These are phyloP conservation scores for Fusarium denticulatum DNA, from an alignment of 2,329 filamentous ascomycete genomes.

Conservation along the genomic window DNA sequence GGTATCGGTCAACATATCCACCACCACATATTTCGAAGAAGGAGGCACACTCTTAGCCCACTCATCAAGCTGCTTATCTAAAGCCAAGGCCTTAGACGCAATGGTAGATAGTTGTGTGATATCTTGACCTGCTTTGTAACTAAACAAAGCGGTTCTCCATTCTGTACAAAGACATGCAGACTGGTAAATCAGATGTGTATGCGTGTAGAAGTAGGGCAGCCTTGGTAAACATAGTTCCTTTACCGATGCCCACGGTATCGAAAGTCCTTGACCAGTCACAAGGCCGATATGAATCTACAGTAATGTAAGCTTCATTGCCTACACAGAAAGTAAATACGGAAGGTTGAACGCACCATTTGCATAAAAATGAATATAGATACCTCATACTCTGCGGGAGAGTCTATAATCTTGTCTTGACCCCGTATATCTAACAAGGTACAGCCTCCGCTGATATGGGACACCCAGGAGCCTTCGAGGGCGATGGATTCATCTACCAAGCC, in stretches of 20 bases:
- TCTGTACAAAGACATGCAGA: background rate
- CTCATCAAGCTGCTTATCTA: background rate
- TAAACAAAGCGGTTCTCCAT: background rate
- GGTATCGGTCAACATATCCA: background rate
- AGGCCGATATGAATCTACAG: background rate
- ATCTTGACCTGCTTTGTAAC: background rate
- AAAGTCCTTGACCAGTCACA: background rate
- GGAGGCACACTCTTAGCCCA: background rate
- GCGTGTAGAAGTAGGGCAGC: background rate
- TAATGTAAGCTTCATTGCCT: rapidly evolving
- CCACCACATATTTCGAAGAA: background rate
- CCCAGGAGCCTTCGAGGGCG: background rate
- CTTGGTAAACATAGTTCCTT: background rate
- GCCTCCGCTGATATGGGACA: background rate
- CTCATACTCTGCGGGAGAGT: background rate
- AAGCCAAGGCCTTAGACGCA: background rate
- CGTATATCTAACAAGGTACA: background rate
- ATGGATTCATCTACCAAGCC: background rate
- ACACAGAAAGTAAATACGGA: rapidly evolving
- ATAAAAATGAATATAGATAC: background rate
- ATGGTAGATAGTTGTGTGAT: background rate
- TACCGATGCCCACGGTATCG: background rate
- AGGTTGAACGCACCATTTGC: background rate
- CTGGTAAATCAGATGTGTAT: background rate
- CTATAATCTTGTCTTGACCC: background rate